Conservation (phyloP, 441 rosid species). For the Mallotus repandus region DNA sequence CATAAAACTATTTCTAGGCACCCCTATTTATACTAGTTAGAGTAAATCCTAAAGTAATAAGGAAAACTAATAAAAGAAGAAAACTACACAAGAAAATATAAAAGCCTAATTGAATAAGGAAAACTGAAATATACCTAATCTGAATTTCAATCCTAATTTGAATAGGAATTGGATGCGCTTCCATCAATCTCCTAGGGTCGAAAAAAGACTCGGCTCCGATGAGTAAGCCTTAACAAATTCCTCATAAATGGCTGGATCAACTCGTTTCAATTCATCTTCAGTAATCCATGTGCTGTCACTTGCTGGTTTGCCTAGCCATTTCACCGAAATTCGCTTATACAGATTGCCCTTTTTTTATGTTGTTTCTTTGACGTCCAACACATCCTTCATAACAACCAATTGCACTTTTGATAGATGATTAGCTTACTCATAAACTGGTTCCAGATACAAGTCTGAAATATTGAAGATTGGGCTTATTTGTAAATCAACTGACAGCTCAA, state of each 20-base stretch:
- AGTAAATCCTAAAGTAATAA: too few species aligned
- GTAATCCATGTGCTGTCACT: slow-evolving; percentile 4
- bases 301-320: not conserved
- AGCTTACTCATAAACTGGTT: not conserved
- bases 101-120: too few species aligned
- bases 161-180: too few species aligned
- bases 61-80: too few species aligned
- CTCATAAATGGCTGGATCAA: not conserved
- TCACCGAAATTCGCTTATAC: not conserved
- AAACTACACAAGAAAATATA: too few species aligned
- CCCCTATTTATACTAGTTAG: too few species aligned
- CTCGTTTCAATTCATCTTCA: not conserved
- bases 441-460: not conserved
- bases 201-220: not conserved
- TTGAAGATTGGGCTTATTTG: slow-evolving; percentile 15
- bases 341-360: not conserved
- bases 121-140: too few species aligned
- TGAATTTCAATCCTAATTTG: too few species aligned
- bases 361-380: slow-evolving; percentile 5
- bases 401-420: not conserved
- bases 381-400: not conserved
- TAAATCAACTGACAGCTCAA: slow-evolving; percentile 5
- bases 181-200: not conserved
- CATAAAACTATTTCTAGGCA: too few species aligned
- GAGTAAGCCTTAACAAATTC: not conserved